Evolutionary conservation across 2,329 filamentous ascomycete genomes (phyloP), one percentile per base, ranked within the genome.

Genomic region (Coniochaeta sp.): DNA sequence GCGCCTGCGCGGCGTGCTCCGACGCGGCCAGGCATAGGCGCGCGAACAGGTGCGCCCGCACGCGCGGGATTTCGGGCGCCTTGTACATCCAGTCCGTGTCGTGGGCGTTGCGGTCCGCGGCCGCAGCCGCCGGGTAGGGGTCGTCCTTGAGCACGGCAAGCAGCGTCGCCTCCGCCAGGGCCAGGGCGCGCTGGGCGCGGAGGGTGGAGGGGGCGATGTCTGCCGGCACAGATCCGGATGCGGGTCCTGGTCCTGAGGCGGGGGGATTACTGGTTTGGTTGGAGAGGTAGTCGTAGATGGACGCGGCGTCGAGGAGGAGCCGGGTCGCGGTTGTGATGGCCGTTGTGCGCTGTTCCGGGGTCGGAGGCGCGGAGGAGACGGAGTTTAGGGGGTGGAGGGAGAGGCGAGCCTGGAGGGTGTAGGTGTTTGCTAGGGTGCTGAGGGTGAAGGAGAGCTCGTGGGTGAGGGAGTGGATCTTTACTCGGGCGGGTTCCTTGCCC

Each of bases 51-150:
- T 96, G 88, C 9, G 91, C 91, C 55, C 93, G 87, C 19, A 96
- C 92, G 70, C 93, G 93, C 32, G 92, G 89, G 56, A 97, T 90
- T 57, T 91, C 86, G 0, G 93, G 91, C 0, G 91, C 84, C 68
- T 89, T 91, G 73, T 95, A 96, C 92, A 98, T 98, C 93, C 93
- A 99, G 65, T 98, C 93, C 62, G 84, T 91, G 72, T 93, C 91
- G 65, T 88, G 86, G 58, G 88, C 85, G 70, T 96, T 96, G 55
- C 93, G 83, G 60, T 88, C 85, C 68, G 96, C 90, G 0, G 91
- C 86, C 2, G 96, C 88, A 7, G 88, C 84, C 1, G 89, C 87
- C 1, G 93, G 89, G 69, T 97, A 98, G 0, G 93, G 92, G 69
- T 99, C 95, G 70, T 98, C 93, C 67, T 98, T 98, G 57, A 96